Conservation (phyloP, 768 basidiomycete species). For the Boletus subparvulus region DNA sequence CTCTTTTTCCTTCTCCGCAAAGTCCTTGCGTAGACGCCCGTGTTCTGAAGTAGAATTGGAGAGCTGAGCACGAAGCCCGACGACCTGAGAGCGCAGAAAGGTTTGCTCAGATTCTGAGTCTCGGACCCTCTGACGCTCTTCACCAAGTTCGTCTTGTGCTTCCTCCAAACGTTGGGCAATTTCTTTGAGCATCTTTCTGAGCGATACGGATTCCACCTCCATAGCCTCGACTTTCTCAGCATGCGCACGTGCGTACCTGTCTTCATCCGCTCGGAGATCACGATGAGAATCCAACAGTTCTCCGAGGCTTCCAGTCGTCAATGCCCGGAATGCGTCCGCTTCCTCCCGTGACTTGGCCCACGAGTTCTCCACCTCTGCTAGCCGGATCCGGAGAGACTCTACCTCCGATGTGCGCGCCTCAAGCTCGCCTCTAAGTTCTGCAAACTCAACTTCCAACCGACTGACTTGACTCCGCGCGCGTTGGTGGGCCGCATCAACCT, state of each 20-base stretch:
- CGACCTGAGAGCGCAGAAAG: constrained; percentile 67
- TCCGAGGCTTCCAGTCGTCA: constrained; percentile 84
- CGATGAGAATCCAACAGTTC: constrained; percentile 86
- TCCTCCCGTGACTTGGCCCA: constrained; percentile 93
- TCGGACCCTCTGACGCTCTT: constrained; percentile 64
- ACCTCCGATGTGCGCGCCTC: constrained; percentile 73
- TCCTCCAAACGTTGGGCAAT: constrained; percentile 70
- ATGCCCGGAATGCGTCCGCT: constrained; percentile 83
- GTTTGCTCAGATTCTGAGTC: constrained; percentile 66
- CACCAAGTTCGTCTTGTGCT: constrained; percentile 57
- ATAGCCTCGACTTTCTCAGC: constrained; percentile 80
- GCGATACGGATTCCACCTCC: constrained; percentile 70
- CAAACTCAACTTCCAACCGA: constrained; percentile 72
- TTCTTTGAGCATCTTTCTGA: constrained; percentile 81
- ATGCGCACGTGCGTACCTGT: constrained; percentile 70
- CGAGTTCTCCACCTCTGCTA: constrained; percentile 82
- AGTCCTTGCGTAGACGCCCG: constrained; percentile 68
- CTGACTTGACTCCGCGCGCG: constrained; percentile 67
- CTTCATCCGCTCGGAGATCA: constrained; percentile 82
- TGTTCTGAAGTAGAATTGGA: constrained; percentile 66
- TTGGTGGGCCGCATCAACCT: constrained; percentile 73
- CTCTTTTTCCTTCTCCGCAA: constrained; percentile 62
- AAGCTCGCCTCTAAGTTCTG: constrained; percentile 77
- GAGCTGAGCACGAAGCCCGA: constrained; percentile 71
- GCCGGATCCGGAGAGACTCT: constrained; percentile 60